Base-by-base conservation (phyloP, 768 basidiomycete genomes). In the Austroboletus eburneus region DNA sequence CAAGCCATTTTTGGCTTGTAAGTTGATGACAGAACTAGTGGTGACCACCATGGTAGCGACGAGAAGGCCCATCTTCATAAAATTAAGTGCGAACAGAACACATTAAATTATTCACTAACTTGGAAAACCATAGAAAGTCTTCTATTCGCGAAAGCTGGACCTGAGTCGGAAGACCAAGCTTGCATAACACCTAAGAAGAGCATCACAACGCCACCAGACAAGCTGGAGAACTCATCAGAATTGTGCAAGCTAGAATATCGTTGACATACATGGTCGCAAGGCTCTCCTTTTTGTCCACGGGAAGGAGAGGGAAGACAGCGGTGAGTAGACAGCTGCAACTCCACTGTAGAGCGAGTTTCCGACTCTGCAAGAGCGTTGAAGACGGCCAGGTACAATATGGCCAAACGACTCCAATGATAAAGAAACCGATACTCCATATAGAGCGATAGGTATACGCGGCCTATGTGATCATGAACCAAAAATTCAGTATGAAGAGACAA, bases 211-310 rank as follows among this genome's bases (percentile, higher is more conserved):
- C 81, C 82, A 43, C 83, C 84, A 9, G 52, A 38, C 42, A 77
- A 48, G 44, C 80, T 81, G 39, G 4, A n/a, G n/a, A n/a, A n/a
- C n/a, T n/a, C n/a, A n/a, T n/a, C n/a, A n/a, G n/a, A n/a, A n/a
- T n/a, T n/a, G n/a, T n/a, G n/a, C n/a, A n/a, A n/a, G n/a, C n/a
- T n/a, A n/a, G n/a, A n/a, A n/a, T n/a, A n/a, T n/a, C n/a, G n/a
- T n/a, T n/a, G 8, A 69, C 80, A 58, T 46, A 89, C 90, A 91
- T 81, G 3, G 72, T 58, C 1, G 56, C 20, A 18, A 85, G 47
- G 50, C 69, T 80, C 64, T 91, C 90, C 20, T 69, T 66, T 58
- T 87, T 86, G 48, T 91, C 81, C 3, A 91, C 85, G 8, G 78
- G 69, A 22, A 91, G 72, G 22, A 87, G 60, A 0, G 89, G 88